A percentile compares a stretch with the other conserved stretches of the same genome.
phyloP scores from a whole-genome alignment of 2,329 filamentous ascomycete species.

The Colletotrichum sp. region DNA sequence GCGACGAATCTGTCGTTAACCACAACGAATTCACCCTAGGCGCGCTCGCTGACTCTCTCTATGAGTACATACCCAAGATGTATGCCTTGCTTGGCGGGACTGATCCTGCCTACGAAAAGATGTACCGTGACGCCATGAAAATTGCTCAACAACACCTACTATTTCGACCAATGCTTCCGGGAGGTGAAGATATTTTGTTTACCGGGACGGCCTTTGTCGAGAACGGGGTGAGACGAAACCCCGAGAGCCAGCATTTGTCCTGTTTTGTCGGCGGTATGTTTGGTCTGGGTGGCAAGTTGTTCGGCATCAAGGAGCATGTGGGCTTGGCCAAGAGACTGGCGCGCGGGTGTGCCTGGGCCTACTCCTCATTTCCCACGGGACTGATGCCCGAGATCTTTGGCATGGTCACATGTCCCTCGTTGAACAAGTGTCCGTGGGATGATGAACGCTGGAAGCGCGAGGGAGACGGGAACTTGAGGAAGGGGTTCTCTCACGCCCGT shows the following conservation, averaged over 20 bases:
- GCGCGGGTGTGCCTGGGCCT: constrained; percentile 57
- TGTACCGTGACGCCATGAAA: constrained; percentile 62
- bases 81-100: constrained; percentile 64
- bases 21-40: constrained; percentile 39
- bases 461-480: constrained; percentile 32
- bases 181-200: constrained; percentile 65
- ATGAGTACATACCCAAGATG: constrained; percentile 46
- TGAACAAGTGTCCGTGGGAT: constrained; percentile 54
- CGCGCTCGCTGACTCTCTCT: constrained; percentile 45
- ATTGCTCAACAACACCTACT: constrained; percentile 61
- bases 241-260: constrained; percentile 50
- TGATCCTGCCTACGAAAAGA: constrained; percentile 57
- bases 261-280: constrained; percentile 59
- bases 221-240: constrained; percentile 18
- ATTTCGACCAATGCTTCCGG: constrained; percentile 69
- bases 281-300: constrained; percentile 51
- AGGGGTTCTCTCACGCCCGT: constrained; percentile 68
- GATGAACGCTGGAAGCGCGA: constrained; percentile 22
- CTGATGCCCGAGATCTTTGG: constrained; percentile 58
- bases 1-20: constrained; percentile 44
- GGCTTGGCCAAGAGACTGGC: constrained; percentile 48
- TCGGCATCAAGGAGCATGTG: constrained; percentile 44
- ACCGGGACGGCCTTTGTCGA: constrained; percentile 42
- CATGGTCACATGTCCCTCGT: constrained; percentile 41
- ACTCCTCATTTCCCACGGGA: constrained; percentile 49